Base-by-base conservation (phyloP, 2,329 filamentous ascomycete species). In the Cercospora beticola region DNA sequence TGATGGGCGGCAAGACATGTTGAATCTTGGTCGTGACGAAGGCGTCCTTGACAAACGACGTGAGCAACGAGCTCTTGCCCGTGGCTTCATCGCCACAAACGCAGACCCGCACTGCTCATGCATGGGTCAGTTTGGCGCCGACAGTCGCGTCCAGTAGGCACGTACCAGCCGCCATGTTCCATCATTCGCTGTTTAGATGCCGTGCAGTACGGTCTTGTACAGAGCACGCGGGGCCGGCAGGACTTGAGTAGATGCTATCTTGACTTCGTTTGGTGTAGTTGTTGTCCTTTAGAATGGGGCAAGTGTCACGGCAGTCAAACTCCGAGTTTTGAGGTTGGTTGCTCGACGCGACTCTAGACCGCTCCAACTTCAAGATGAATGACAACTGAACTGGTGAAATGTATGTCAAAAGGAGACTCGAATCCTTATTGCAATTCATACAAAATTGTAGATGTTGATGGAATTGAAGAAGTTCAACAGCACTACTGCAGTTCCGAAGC, bases 1-100 rank as follows among this genome's bases (percentile, higher is more conserved):
- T 97, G 73, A 99, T 96, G 79, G 94, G 92, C 23, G 95, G 95
- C 9, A 99, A 89, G 70, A 98, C 91, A 14, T 94, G 88, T 79
- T 97, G 94, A 77, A 99, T 97, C 83, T 96, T 97, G 82, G 92
- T 92, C 72, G 91, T 92, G 76, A 98, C 92, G 81, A 98, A 99
- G 80, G 94, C 92, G 79, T 97, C 94, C 79, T 98, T 98, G 79
- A 99, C 94, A 46, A 99, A 89, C 67, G 93, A 96, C 9, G 76
- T 79, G 64, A 81, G 76, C 57, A 81, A 86, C 80, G 92, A 95
- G 69, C 92, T 95, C 83, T 97, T 97, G 76, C 93, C 93, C n/a
- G 92, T 93, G 75, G 92, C 92, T 82, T 98, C 94, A 80, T 99
- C 95, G 77, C 95, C 95, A 83, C 94, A 97, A 68, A 98, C 92